phyloP scores from a whole-genome alignment of 2,329 filamentous ascomycete genomes.

The Emmonsiellopsis sp. region DNA sequence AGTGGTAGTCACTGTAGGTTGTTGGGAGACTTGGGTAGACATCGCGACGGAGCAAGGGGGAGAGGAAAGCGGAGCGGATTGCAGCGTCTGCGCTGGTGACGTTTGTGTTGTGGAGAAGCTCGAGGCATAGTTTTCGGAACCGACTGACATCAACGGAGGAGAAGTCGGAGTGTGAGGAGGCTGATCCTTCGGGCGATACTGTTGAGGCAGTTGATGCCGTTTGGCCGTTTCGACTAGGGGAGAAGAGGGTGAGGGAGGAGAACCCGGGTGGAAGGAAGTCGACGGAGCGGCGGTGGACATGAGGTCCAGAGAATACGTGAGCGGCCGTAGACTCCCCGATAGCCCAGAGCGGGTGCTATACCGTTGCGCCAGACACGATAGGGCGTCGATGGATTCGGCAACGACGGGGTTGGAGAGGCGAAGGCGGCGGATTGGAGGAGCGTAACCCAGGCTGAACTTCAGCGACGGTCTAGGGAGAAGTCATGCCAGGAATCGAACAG shows the following conservation, averaged over 20 bases:
- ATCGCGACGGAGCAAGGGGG: constrained; percentile 33
- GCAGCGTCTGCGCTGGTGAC: constrained; percentile 36
- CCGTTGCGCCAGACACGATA: background rate
- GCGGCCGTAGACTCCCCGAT: background rate
- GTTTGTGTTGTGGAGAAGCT: constrained; percentile 35
- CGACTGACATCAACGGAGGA: constrained; percentile 42
- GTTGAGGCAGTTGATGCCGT: constrained; percentile 13
- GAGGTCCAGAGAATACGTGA: constrained; percentile 8
- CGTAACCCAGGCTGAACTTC: constrained; percentile 2
- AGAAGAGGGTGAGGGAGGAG: constrained; percentile 34
- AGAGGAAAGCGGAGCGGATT: constrained; percentile 30
- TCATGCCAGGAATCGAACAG: constrained; percentile 5
- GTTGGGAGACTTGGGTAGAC: constrained; percentile 34
- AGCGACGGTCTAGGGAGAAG: constrained; percentile 4
- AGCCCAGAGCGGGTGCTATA: background rate
- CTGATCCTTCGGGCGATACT: constrained; percentile 10
- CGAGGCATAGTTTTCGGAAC: constrained; percentile 39
- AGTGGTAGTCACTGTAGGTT: constrained; percentile 28
- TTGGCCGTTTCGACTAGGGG: constrained; percentile 31
- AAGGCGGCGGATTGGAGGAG: constrained; percentile 2
- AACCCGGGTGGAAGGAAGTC: constrained; percentile 24
- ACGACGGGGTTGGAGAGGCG: background rate
- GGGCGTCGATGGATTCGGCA: background rate
- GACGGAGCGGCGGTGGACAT: constrained; percentile 30
- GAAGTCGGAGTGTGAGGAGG: constrained; percentile 20